phyloP scores from a whole-genome alignment of 176 grass and related monocot genomes.

The Zoysia pacifica region DNA sequence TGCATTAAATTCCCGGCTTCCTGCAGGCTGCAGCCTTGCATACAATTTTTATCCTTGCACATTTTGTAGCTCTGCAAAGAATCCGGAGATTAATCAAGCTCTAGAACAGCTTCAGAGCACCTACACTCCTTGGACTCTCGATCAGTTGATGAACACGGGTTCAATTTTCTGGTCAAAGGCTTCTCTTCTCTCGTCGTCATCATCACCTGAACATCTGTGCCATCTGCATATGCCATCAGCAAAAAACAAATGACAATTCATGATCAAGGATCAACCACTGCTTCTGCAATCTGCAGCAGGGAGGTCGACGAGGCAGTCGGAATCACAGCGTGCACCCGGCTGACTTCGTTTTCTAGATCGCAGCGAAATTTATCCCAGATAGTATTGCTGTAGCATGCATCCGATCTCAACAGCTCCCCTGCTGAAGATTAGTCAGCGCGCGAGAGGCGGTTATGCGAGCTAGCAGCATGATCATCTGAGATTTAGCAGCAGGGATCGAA shows the following conservation, averaged over 20 bases:
- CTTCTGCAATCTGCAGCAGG: no score
- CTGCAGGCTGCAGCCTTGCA: background rate
- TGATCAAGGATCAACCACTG: no score
- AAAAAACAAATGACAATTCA: background rate
- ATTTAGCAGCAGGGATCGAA: constrained; percentile 17
- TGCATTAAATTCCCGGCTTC: background rate
- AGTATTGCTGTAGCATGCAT: background rate
- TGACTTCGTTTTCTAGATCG: constrained; percentile 27
- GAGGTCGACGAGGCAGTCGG: constrained; percentile 24
- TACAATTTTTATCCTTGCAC: background rate
- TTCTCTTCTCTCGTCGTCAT: background rate
- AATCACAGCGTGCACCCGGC: constrained; percentile 34
- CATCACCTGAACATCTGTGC: constrained; percentile 39
- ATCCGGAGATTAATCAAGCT: constrained; percentile 3
- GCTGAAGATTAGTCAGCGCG: constrained; percentile 38
- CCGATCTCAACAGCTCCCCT: background rate
- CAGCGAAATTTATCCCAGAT: constrained; percentile 32
- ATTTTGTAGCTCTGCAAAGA: background rate
- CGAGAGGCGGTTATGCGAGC: background rate
- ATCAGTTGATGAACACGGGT: background rate
- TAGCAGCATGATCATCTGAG: constrained; percentile 33
- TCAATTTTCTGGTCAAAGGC: constrained; percentile 1
- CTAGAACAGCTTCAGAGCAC: constrained; percentile 1
- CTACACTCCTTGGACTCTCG: background rate
- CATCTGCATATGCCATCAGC: constrained; percentile 24